phyloP scores from a whole-genome alignment of 352 stramenopile genomes.

The Nothophytophthora sp. region DNA sequence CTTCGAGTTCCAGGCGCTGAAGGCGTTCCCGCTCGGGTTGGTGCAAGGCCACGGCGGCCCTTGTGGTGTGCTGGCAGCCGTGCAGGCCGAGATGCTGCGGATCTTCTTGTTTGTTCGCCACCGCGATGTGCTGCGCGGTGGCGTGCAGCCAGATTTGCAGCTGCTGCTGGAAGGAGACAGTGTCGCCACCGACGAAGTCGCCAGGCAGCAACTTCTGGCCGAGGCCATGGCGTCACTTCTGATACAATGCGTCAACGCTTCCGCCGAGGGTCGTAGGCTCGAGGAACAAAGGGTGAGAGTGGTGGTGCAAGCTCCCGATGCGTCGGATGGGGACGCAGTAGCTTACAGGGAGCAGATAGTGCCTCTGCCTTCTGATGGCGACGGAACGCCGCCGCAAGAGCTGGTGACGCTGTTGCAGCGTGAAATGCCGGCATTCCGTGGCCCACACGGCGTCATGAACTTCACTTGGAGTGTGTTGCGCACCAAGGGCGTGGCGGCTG shows the following conservation, averaged over 20 bases:
- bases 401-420: slow-evolving; percentile 16
- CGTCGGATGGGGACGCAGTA: background rate
- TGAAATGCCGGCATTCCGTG: slow-evolving; percentile 32
- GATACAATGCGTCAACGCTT: slow-evolving; percentile 17
- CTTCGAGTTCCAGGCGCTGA: slow-evolving; percentile 40
- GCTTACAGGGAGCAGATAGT: slow-evolving; percentile 20
- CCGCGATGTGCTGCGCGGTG: slow-evolving; percentile 1
- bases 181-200: slow-evolving; percentile 10
- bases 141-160: slow-evolving; percentile 8
- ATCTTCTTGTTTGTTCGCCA: slow-evolving; percentile 49
- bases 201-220: slow-evolving; percentile 19
- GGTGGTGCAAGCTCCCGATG: slow-evolving; percentile 14
- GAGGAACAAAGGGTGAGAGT: slow-evolving; percentile 16
- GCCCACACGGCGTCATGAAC: slow-evolving; percentile 58
- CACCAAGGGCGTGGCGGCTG: slow-evolving; percentile 42
- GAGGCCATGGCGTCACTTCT: slow-evolving; percentile 38
- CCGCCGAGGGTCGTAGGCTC: background rate
- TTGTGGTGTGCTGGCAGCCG: slow-evolving; percentile 78
- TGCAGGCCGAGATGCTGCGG: slow-evolving; percentile 74
- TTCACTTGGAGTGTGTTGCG: slow-evolving; percentile 73
- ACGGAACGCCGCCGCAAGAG: slow-evolving; percentile 2
- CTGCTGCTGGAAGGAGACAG: slow-evolving; percentile 8
- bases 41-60: slow-evolving; percentile 77
- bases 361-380: background rate
- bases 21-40: slow-evolving; percentile 57